These are phyloP conservation scores for Populus hybrid DNA, from an alignment of 441 rosid genomes.

Conservation along the genomic window DNA sequence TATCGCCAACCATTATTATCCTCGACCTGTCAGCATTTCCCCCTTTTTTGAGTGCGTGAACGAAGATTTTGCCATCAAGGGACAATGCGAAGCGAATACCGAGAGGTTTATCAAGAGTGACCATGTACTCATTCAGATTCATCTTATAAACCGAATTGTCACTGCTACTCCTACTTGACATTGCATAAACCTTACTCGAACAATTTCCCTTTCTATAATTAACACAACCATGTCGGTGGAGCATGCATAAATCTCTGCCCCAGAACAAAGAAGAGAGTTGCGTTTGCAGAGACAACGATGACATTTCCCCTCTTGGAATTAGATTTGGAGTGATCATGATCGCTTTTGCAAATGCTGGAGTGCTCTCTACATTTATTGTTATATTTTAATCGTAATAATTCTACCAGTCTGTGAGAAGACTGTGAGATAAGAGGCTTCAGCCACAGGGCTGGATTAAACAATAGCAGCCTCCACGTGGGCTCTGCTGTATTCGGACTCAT, in stretches of 20 bases:
- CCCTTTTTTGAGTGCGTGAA: slow-evolving; percentile 79
- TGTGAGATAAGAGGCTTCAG: not conserved
- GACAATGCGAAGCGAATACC: slow-evolving; percentile 82
- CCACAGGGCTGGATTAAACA: not conserved
- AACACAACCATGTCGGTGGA: not conserved
- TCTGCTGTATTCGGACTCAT: not conserved
- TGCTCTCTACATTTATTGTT: not conserved
- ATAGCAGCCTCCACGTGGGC: not conserved
- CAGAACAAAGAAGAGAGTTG: slow-evolving; percentile 15
- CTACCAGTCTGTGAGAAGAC: no score
- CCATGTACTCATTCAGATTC: slow-evolving; percentile 96
- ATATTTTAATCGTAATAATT: no score
- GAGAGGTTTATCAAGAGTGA: slow-evolving; percentile 80
- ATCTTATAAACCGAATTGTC: slow-evolving; percentile 42
- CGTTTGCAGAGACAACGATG: not conserved
- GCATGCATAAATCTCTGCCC: slow-evolving; percentile 25
- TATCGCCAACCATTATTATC: slow-evolving; percentile 87
- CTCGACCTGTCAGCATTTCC: slow-evolving; percentile 93
- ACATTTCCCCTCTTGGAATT: not conserved
- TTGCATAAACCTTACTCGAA: slow-evolving; percentile 20
- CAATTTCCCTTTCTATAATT: not conserved
- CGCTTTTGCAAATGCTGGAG: not conserved
- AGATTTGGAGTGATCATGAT: not conserved
- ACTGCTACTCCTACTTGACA: slow-evolving; percentile 31
- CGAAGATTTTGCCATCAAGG: slow-evolving; percentile 67